These are phyloP conservation scores for Apiospora marii DNA, from an alignment of 2,329 filamentous ascomycete genomes.

Conservation along the genomic window DNA sequence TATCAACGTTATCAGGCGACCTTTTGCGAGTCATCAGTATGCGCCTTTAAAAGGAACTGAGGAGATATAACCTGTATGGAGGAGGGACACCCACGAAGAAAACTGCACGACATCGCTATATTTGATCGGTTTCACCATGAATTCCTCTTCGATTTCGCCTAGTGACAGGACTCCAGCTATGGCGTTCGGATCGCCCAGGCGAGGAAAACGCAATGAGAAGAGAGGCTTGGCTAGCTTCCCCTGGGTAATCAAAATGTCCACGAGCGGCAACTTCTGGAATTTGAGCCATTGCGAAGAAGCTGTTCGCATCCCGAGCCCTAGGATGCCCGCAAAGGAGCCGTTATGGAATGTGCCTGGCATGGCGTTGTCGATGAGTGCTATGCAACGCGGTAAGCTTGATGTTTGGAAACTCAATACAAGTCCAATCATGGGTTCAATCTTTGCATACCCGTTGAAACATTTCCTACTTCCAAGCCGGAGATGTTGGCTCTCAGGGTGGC, in stretches of 20 bases:
- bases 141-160: conserved; percentile 15
- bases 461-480: neutral
- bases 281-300: conserved; percentile 1
- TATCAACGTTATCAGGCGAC: neutral
- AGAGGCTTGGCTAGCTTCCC: conserved; percentile 20
- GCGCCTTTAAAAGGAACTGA: too few relatives aligned
- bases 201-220: conserved; percentile 23
- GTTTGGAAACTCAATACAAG: neutral
- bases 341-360: conserved; percentile 14
- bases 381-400: neutral
- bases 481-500: conserved; percentile 1
- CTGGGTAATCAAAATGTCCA: conserved; percentile 11
- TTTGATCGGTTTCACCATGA: neutral
- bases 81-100: neutral
- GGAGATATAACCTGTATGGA: neutral
- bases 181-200: conserved; percentile 15
- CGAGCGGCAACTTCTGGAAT: neutral
- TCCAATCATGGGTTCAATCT: neutral
- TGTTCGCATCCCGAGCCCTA: conserved; percentile 19
- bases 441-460: conserved; percentile 10
- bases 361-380: conserved; percentile 19
- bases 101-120: conserved; percentile 21
- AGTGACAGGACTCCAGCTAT: conserved; percentile 1
- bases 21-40: neutral
- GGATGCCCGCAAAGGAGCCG: conserved; percentile 16